Base-by-base conservation (phyloP, 192 early-diverging fungal species). In the Podila horticola region DNA sequence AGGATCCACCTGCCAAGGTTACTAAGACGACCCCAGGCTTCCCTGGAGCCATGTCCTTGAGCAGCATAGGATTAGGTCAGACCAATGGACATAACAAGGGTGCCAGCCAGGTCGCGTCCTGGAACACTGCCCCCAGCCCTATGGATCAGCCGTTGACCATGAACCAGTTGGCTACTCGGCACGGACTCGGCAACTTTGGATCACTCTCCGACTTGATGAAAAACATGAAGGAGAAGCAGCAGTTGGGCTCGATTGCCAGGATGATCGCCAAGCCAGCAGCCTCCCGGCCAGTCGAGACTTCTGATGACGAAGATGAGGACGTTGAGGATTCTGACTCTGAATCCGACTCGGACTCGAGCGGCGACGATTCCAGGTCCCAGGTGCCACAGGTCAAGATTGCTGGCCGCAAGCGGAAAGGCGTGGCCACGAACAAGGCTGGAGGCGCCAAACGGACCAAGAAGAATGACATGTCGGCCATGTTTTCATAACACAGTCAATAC, bases 311-410 rank as follows among this genome's bases (percentile, higher is more conserved):
- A 22, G 52, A 55, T 3, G 52, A 55, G 19, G 52, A 55, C 9
- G 52, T 24, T 10, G 52, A 22, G 17, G 52, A 55, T 19, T n/a
- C 20, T 24, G 51, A 20, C 51, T 52, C 51, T 13, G 24, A 26
- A 12, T 55, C 52, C 4, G 52, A 55, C 2, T 55, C 52, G 1
- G 52, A 55, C 22, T 55, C 52, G 52, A 55, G 52, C n/a, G 52
- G 24, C 8, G 52, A 55, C 24, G 52, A 55, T 24, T 55, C 52
- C 0, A 55, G 17, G 4, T 55, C 52, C 52, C 52, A 55, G n/a
- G 52, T 55, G 52, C 52, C 52, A 11, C 52, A 55, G 22, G 52
- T 55, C 13, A 55, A 55, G n/a, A 55, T 55, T 55, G 52, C 52
- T 10, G 52, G 52, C n/a, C 20, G 52, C 8, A 55, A 55, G 52